Evolutionary conservation across 108 stramenopile genomes (phyloP).

Genomic region (Nannochloropsis granulata): DNA sequence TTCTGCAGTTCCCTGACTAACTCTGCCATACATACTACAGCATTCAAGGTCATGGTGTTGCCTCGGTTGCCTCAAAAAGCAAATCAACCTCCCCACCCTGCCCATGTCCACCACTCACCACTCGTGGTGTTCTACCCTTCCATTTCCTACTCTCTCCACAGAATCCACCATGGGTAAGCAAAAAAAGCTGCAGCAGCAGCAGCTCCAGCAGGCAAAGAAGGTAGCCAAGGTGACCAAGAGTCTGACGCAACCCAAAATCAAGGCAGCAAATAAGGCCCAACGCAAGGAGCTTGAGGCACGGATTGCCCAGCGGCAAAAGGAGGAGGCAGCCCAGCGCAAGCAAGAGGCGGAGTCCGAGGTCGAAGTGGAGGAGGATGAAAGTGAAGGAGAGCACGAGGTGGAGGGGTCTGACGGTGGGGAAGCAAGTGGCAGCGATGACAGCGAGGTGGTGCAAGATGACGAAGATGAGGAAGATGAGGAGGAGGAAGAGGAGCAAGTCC

Average conservation of each 20-base stretch:
- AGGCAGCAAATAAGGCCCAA: neutral
- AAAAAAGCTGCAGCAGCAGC: neutral
- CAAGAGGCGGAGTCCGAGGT: neutral
- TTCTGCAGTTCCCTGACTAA: no score
- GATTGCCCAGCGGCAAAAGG: neutral
- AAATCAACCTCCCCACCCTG: no score
- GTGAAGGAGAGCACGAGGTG: neutral
- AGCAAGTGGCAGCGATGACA: neutral
- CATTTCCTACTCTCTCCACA: no score
- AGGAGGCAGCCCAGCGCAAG: neutral
- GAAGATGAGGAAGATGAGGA: neutral
- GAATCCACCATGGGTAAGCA: neutral
- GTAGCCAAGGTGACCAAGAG: neutral
- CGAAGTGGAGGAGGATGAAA: conserved; percentile 16
- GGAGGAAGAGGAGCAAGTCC: neutral
- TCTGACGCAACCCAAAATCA: neutral
- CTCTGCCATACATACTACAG: no score
- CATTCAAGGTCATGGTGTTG: no score
- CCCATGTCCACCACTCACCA: no score
- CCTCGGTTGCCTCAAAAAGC: no score
- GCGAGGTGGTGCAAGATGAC: neutral
- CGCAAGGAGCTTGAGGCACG: neutral
- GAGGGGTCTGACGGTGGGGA: neutral
- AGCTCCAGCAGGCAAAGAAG: neutral
- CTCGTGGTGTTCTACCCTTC: no score